phyloP scores from a whole-genome alignment of 345 rosid genomes.

The Atalantia buxifolia region DNA sequence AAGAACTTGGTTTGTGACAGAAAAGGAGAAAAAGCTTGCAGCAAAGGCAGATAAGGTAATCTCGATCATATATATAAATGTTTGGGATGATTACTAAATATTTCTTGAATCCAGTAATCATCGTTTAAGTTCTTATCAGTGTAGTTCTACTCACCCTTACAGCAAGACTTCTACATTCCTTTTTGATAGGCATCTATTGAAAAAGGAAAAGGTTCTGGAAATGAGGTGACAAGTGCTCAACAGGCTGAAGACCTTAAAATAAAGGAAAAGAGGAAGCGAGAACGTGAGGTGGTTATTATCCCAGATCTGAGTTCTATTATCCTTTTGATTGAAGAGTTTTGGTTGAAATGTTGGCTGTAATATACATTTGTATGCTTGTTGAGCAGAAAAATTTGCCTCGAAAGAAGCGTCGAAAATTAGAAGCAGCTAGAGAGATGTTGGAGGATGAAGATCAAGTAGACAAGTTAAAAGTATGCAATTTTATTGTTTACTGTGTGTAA shows the following conservation, averaged over 20 bases:
- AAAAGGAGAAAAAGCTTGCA: constrained; percentile 77
- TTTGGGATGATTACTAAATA: not conserved
- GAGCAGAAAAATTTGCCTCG: constrained; percentile 87
- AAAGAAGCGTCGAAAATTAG: constrained; percentile 80
- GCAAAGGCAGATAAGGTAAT: constrained; percentile 70
- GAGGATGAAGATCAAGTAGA: constrained; percentile 56
- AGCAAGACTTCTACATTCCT: not conserved
- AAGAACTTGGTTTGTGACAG: constrained; percentile 89
- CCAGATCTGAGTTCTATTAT: constrained; percentile 6
- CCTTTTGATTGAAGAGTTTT: constrained; percentile 7
- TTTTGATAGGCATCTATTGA: constrained; percentile 49
- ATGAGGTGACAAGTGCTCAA: constrained; percentile 71
- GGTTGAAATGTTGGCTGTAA: not conserved
- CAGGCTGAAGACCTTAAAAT: constrained; percentile 83
- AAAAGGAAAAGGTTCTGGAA: constrained; percentile 46
- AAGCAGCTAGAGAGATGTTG: constrained; percentile 96
- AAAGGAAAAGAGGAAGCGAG: constrained; percentile 92
- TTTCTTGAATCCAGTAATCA: not conserved
- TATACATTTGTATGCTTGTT: constrained; percentile 17
- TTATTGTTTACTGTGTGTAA: not conserved
- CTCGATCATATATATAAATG: not conserved
- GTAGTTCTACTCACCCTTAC: not conserved
- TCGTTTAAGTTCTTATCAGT: not conserved
- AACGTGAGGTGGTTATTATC: constrained; percentile 61
- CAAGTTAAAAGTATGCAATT: constrained; percentile 41